A percentile compares a stretch with the other conserved stretches of the same genome.
These are phyloP conservation scores for Entrophospora sp. DNA, from an alignment of 192 early-diverging fungal genomes.

Conservation along the genomic window DNA sequence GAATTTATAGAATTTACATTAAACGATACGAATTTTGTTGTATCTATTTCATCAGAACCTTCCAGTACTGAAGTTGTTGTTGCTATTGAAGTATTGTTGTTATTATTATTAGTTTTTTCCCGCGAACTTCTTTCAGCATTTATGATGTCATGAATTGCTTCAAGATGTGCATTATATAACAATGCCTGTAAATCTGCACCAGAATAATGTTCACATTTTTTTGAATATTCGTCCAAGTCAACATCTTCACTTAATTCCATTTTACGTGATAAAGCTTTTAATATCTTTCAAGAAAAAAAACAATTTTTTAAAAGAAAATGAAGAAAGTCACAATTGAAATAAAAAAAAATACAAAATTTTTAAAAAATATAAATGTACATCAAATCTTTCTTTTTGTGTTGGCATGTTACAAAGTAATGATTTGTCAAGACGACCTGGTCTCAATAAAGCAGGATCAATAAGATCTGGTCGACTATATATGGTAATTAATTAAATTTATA, in stretches of 20 bases:
- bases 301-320: conserved; percentile 1
- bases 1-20: conserved; percentile 19
- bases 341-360: not conserved
- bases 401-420: conserved; percentile 85
- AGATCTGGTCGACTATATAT: conserved; percentile 63
- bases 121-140: conserved; percentile 38
- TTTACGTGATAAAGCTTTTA: conserved; percentile 63
- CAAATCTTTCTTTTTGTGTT: conserved; percentile 53
- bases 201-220: conserved; percentile 62
- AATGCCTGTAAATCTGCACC: conserved; percentile 95
- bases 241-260: conserved; percentile 54
- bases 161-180: conserved; percentile 85
- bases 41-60: conserved; percentile 24
- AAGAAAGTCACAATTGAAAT: not conserved
- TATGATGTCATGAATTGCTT: conserved; percentile 71
- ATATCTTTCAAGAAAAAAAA: conserved; percentile 43
- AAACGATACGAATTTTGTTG: conserved; percentile 34
- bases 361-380: conserved; percentile 29
- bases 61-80: conserved; percentile 21
- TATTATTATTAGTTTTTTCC: too few species aligned
- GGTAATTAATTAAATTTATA: not conserved
- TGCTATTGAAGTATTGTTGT: too few species aligned
- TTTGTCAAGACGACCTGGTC: conserved; percentile 79
- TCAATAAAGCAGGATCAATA: conserved; percentile 72
- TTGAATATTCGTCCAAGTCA: conserved; percentile 55